phyloP scores from a whole-genome alignment of 23 red algal genomes.

The Gracilaria gracilis region DNA sequence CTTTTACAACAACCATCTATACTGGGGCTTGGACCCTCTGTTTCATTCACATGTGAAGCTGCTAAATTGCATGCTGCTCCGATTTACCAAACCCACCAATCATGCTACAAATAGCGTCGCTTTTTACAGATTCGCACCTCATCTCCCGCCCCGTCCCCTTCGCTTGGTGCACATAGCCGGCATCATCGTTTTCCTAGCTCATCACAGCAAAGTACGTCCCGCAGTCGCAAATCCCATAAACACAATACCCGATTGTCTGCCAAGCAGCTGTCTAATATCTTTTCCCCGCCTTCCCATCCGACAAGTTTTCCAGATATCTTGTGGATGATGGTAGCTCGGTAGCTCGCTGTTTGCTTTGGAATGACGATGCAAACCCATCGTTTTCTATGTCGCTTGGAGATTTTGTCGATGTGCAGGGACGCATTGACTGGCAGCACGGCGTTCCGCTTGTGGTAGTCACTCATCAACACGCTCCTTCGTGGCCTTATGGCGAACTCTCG shows the following conservation, averaged over 20 bases:
- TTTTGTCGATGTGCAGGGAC: conserved; percentile 46
- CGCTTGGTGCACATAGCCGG: conserved; percentile 52
- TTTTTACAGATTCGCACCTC: conserved; percentile 37
- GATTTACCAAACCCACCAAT: background rate
- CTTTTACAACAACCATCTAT: conserved; percentile 35
- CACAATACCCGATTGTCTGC: background rate
- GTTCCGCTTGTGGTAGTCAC: conserved; percentile 26
- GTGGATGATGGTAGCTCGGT: conserved; percentile 56
- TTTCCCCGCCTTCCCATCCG: background rate
- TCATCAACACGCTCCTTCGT: background rate
- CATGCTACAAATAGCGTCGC: background rate
- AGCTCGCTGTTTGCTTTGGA: conserved; percentile 54
- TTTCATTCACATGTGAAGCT: conserved; percentile 59
- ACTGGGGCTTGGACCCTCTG: conserved; percentile 64
- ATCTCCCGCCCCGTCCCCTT: conserved; percentile 45
- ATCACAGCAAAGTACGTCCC: conserved; percentile 63
- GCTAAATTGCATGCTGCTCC: conserved; percentile 20
- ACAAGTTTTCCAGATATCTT: conserved; percentile 52
- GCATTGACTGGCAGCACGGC: conserved; percentile 52
- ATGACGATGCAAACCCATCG: conserved; percentile 8
- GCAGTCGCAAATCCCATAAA: background rate
- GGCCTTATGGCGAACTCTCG: conserved; percentile 44
- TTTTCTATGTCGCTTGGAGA: conserved; percentile 18
- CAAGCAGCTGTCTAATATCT: background rate
- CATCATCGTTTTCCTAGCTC: conserved; percentile 45